Evolutionary conservation across 164 flowering plant species (phyloP), one percentile per base, ranked within the genome.

Genomic region (Stephania yunnanensis): DNA sequence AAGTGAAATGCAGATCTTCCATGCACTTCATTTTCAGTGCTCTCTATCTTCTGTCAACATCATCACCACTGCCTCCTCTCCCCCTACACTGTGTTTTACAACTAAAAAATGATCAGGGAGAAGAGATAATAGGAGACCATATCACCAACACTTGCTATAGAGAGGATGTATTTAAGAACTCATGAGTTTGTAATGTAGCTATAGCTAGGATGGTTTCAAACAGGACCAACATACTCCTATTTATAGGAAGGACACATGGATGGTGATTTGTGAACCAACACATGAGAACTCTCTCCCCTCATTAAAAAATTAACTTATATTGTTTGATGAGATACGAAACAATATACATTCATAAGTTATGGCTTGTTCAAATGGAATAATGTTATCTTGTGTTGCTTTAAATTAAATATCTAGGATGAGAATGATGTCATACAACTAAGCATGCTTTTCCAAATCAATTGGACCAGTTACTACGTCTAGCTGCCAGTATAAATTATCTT

Each of bases 11-110:
- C 77, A 48, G 58, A 66, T 58, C 15, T 44, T 68, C 61, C 66
- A 46, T 65, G 77, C 77, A 74, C 42, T 22, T 29, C 46, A 74
- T 66, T 71, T 30, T 74, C 77, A 48, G 79, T 77, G 74, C 79
- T 71, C 75, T 77, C 75, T 71, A 71, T 77, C 79, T 72, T 72
- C 74, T 71, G 75, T 71, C 79, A 77, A 70, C 78, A 50, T 46
- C 71, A 48, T 58, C 73, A 58, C 69, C 78, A 61, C 30, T 58
- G 9, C 78, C 53, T 22, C 17, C 68, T 70, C 70, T 44, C 25
- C 65, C 75, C 44, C 76, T 66, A 70, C 71, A 70, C 42, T 36
- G 20, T 58, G 5, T n/a, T 15, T n/a, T 58, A 58, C 10, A 36
- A 36, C 10, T 58, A 58, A 58, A n/a, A 15, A 58, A 58, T 15